Base-by-base conservation (phyloP, 1,284 basidiomycete genomes). In the Puccinia coronata region DNA sequence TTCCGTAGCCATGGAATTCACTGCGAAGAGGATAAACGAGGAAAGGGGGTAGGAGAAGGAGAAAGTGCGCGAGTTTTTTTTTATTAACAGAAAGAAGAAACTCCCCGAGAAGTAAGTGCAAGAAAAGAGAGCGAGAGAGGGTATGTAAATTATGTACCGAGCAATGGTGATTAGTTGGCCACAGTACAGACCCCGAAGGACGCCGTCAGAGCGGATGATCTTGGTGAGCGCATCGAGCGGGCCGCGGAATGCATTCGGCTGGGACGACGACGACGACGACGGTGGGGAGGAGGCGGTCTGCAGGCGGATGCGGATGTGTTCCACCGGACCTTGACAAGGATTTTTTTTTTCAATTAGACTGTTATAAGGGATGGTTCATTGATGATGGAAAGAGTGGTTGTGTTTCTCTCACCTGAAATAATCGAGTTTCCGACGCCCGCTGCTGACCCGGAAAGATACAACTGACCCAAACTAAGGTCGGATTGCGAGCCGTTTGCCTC, bases 221-320 rank as follows among this genome's bases (percentile, higher is more conserved):
- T 70, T 65, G 36, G 69, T 55, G 25, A 79, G 39, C 8, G 77
- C 77, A 43, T 79, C 77, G 9, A 41, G 14, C 20, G 77, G 77
- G 36, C 65, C 65, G 25, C 25, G 5, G 34, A 73, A 73, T 20
- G 31, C 43, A 23, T 63, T 73, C 9, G 53, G 49, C 28, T 53
- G 75, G n/a, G 28, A 3, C 18, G 83, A 75, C 1, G 82, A 79
- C n/a, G n/a, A n/a, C n/a, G n/a, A n/a, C n/a, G n/a, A n/a, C n/a
- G n/a, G n/a, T n/a, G n/a, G n/a, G 18, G 83, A 84, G 78, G 86
- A 47, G 43, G 9, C 85, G 20, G 85, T 84, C 81, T 86, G 86
- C 9, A 86, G 67, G 92, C 96, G 92, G 84, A 98, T 98, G 88
- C 96, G 93, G 84, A 98, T 95, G 86, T 98, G 95, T 87, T 99